Evolutionary conservation across 1,284 basidiomycete species (phyloP).

Genomic region (Ustilago xerochloae): DNA sequence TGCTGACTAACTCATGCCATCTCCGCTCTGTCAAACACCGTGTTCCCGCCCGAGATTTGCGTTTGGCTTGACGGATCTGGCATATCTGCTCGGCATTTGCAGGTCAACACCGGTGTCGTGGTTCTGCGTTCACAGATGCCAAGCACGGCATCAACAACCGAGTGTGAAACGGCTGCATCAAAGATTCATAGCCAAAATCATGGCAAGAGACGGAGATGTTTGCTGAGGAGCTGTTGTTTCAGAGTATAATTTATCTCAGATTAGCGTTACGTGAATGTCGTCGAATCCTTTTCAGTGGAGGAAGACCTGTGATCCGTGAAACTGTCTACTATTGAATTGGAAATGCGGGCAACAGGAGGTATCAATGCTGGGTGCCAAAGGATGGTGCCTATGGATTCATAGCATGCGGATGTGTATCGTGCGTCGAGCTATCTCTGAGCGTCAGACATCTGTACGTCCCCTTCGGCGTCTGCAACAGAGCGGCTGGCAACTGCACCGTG

Average conservation of each 20-base stretch:
- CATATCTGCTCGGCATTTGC: no score
- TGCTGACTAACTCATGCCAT: no score
- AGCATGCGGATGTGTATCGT: not conserved
- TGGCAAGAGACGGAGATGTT: not conserved
- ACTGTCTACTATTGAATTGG: no score
- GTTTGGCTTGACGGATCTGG: no score
- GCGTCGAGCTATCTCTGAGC: not conserved
- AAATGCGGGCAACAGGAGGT: no score
- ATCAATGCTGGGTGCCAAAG: no score
- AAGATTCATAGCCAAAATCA: not conserved
- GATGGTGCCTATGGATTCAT: not conserved
- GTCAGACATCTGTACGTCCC: conserved; percentile 42
- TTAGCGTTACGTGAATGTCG: no score
- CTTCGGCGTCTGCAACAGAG: conserved; percentile 19
- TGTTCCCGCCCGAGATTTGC: no score
- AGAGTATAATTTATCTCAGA: no score
- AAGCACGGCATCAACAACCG: not conserved
- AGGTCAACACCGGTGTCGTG: not conserved
- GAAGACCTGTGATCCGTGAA: no score
- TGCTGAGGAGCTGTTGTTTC: not conserved
- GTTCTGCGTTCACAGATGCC: not conserved
- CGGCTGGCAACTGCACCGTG: not conserved
- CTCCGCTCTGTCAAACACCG: no score
- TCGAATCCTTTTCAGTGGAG: no score
- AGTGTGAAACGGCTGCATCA: not conserved